Evolutionary conservation across 2,329 filamentous ascomycete genomes (phyloP), one percentile per base, ranked within the genome.

Genomic region (Aspergillus sp.): DNA sequence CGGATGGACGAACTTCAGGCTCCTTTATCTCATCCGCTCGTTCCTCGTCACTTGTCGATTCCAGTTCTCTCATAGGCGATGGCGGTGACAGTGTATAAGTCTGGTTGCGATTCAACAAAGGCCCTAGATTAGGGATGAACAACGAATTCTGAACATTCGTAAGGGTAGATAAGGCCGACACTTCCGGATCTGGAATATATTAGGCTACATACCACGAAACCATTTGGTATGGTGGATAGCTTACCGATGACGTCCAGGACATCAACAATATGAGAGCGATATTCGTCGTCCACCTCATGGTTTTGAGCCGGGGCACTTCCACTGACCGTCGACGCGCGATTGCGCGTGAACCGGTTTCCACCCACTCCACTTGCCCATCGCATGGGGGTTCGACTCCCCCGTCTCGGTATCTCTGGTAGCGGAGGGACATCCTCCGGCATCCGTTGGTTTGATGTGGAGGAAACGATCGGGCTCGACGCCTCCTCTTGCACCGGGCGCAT

Each of bases 141-240:
- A 96, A 85, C 0, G 91, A 95, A 73, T 96, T 96, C 70, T 96
- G 91, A 19, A 96, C 88, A 69, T 96, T 96, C 47, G 91, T 96
- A 9, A 96, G 84, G 13, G 91, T 94, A 0, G 91, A 91, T 3
- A 96, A 79, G 0, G 91, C 91, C 38, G 91, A 87, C 3, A 96
- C 88, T 77, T 96, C 91, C 45, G 91, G 91, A 69, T 96, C 91
- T 92, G 65, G 9, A 10, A 10, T 7, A 32, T 19, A 23, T n/a
- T 41, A 47, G 53, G 32, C 32, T 13, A 15, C 32, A 36, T 36
- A 15, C 32, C 32, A 36, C 32, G 32, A 36, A 30, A 30, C 5
- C 32, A 36, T 5, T 13, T 13, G 32, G 12, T 36, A 15, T 15
- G 15, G 17, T 49, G n/a, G 21, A 36, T 25, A 55, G 75, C 84